Conservation (phyloP, 495 filamentous ascomycete genomes). For the Lasiosphaeria ovina region DNA sequence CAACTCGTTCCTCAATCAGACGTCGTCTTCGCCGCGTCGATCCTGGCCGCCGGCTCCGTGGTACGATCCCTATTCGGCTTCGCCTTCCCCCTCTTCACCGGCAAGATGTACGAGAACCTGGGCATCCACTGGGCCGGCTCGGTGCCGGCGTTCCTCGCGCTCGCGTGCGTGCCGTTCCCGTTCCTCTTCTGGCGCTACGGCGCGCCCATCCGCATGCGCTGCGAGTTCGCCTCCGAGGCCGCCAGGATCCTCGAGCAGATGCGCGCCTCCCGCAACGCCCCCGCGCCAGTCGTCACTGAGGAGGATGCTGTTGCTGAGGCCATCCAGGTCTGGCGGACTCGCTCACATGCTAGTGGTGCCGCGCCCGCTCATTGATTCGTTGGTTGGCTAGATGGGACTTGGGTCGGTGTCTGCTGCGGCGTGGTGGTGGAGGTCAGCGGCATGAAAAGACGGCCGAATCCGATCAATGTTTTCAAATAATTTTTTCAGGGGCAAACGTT, state of each 20-base stretch:
- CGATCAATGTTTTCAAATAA: too few relatives aligned
- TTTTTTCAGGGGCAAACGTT: too few relatives aligned
- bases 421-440: too few relatives aligned
- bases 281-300: slow-evolving; percentile 8
- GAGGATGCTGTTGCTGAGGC: slow-evolving; percentile 11
- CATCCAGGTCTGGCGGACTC: too few relatives aligned
- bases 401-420: too few relatives aligned
- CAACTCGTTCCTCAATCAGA: slow-evolving; percentile 30
- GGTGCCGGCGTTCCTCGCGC: slow-evolving; percentile 72
- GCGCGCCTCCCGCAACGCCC: slow-evolving; percentile 11
- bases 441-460: too few relatives aligned
- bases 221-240: slow-evolving; percentile 72
- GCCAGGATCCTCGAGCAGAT: slow-evolving; percentile 47
- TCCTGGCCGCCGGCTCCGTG: slow-evolving; percentile 75
- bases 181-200: slow-evolving; percentile 82
- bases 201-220: slow-evolving; percentile 58
- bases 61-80: slow-evolving; percentile 67
- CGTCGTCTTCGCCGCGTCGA: slow-evolving; percentile 77
- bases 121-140: slow-evolving; percentile 82
- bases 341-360: too few relatives aligned
- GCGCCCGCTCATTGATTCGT: too few relatives aligned
- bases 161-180: slow-evolving; percentile 77
- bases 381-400: too few relatives aligned
- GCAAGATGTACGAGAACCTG: slow-evolving; percentile 68
- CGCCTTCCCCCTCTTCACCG: slow-evolving; percentile 81